These are phyloP conservation scores for Hypomyces perniciosus DNA, from an alignment of 2,329 filamentous ascomycete species.

Conservation along the genomic window DNA sequence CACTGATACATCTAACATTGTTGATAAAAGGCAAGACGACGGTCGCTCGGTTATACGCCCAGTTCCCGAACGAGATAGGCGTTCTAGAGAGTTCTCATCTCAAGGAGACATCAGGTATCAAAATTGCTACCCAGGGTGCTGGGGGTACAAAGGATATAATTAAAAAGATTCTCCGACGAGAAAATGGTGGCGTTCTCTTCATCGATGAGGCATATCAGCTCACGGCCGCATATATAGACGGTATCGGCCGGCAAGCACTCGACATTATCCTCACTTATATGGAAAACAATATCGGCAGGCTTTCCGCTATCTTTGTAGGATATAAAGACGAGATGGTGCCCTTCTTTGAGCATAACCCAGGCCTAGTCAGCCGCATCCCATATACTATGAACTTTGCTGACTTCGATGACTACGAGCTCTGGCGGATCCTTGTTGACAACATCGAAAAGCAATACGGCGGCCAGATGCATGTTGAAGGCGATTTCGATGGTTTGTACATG, in stretches of 20 bases:
- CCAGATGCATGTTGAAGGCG: conserved; percentile 55
- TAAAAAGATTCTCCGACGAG: not conserved
- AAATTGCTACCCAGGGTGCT: not conserved
- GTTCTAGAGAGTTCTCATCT: conserved; percentile 16
- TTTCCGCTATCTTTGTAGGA: conserved; percentile 63
- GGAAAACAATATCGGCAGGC: conserved; percentile 59
- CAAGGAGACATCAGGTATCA: conserved; percentile 3
- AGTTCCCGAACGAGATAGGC: conserved; percentile 23
- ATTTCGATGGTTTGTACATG: conserved; percentile 52
- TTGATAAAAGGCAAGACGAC: conserved; percentile 21
- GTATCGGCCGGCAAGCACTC: conserved; percentile 48
- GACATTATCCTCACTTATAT: conserved; percentile 63
- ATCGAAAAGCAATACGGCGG: conserved; percentile 49
- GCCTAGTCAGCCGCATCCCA: conserved; percentile 61
- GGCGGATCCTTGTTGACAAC: conserved; percentile 49
- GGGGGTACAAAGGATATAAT: not conserved
- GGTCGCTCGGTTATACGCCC: conserved; percentile 24
- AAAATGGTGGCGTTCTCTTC: conserved; percentile 59
- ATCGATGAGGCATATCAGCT: conserved; percentile 72
- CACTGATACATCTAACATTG: not conserved
- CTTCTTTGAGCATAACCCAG: conserved; percentile 65
- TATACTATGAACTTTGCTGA: conserved; percentile 58
- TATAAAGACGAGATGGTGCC: conserved; percentile 65
- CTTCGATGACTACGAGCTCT: conserved; percentile 58
- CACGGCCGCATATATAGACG: not conserved